phyloP scores from a whole-genome alignment of 352 stramenopile species.

The Globisporangium sylvaticum region DNA sequence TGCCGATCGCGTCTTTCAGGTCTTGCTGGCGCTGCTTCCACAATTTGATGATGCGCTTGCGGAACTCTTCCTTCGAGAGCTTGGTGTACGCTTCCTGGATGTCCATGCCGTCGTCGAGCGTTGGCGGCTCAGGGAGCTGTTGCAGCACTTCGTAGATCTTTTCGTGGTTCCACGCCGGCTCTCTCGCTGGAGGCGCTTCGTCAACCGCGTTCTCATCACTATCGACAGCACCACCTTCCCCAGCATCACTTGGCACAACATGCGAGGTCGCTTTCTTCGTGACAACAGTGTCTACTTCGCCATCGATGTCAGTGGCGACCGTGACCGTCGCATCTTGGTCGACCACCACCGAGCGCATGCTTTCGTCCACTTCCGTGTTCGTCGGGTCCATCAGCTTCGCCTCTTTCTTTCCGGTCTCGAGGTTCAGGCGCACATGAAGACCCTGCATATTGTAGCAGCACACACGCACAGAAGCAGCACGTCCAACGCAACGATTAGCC shows the following conservation, averaged over 20 bases:
- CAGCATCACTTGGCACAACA: not conserved
- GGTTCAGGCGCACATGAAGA: conserved; percentile 80
- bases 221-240: not conserved
- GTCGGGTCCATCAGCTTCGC: conserved; percentile 73
- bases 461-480: conserved; percentile 9
- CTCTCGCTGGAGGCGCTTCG: conserved; percentile 24
- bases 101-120: conserved; percentile 65
- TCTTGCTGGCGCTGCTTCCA: conserved; percentile 83
- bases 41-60: conserved; percentile 62
- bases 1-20: conserved; percentile 71
- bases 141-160: conserved; percentile 83
- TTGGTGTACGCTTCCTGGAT: conserved; percentile 72
- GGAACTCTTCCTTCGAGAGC: conserved; percentile 65
- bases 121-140: conserved; percentile 67
- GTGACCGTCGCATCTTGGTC: conserved; percentile 48
- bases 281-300: conserved; percentile 34
- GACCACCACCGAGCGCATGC: conserved; percentile 35
- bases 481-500: not conserved
- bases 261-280: not conserved
- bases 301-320: conserved; percentile 47
- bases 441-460: conserved; percentile 34
- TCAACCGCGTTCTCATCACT: conserved; percentile 16
- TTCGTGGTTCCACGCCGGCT: conserved; percentile 82
- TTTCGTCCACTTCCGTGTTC: conserved; percentile 19
- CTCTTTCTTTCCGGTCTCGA: conserved; percentile 78